Percentiles rank a stretch among this genome's conserved stretches.
phyloP scores from a whole-genome alignment of 1,284 basidiomycete species.

The Cryptococcus jaspeensis region DNA sequence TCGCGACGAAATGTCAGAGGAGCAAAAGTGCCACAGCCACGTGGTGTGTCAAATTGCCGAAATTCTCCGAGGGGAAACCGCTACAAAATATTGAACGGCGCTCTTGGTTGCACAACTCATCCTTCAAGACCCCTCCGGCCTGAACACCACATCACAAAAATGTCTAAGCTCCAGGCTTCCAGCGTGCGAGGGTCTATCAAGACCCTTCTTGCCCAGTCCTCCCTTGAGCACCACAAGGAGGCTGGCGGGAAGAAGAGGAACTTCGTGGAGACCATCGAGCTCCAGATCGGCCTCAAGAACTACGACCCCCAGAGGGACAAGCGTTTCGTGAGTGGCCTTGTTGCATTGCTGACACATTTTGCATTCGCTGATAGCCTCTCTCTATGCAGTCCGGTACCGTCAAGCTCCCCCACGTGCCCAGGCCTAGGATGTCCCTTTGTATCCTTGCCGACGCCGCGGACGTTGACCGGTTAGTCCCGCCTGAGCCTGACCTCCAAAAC shows the following conservation, averaged over 20 bases:
- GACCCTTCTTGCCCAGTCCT: slow-evolving; percentile 71
- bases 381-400: slow-evolving; percentile 83
- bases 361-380: not conserved
- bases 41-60: slow-evolving; percentile 6
- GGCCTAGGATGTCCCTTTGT: slow-evolving; percentile 98
- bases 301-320: slow-evolving; percentile 73
- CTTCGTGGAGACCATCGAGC: slow-evolving; percentile 83
- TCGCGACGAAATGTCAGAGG: slow-evolving; percentile 1
- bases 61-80: not conserved
- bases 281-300: slow-evolving; percentile 97
- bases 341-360: not conserved
- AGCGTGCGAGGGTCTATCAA: slow-evolving; percentile 97
- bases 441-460: slow-evolving; percentile 99
- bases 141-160: slow-evolving; percentile 18
- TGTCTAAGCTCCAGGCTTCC: slow-evolving; percentile 86
- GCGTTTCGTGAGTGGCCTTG: slow-evolving; percentile 45
- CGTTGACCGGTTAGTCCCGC: slow-evolving; percentile 66
- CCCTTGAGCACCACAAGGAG: slow-evolving; percentile 47
- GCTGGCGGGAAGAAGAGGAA: slow-evolving; percentile 59
- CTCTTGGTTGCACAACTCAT: slow-evolving; percentile 16
- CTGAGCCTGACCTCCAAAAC: not conserved
- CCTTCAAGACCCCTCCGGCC: slow-evolving; percentile 28
- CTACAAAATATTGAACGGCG: slow-evolving; percentile 3
- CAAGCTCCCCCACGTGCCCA: slow-evolving; percentile 94
- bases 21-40: slow-evolving; percentile 10